Evolutionary conservation across 2,329 filamentous ascomycete genomes (phyloP).

Genomic region (Fusarium scirpi): DNA sequence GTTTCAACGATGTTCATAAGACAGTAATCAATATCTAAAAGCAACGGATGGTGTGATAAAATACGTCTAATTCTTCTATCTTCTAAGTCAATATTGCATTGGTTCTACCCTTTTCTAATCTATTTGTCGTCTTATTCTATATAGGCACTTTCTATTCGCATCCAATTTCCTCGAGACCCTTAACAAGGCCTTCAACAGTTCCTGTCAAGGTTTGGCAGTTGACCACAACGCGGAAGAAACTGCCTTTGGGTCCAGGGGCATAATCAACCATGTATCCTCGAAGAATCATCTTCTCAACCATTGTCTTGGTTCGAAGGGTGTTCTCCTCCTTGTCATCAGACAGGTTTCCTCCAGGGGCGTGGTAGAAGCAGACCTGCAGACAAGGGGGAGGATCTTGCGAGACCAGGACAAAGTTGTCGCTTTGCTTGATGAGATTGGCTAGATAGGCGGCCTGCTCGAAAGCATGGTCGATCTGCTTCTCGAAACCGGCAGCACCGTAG

Average conservation of each 20-base stretch:
- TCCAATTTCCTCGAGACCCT: conserved; percentile 64
- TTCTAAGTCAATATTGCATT: background rate
- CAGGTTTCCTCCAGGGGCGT: conserved; percentile 68
- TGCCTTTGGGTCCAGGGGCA: conserved; percentile 66
- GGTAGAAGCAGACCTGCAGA: conserved; percentile 96
- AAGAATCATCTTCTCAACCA: conserved; percentile 61
- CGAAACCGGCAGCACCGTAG: conserved; percentile 83
- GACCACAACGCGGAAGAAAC: conserved; percentile 70
- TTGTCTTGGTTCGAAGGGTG: conserved; percentile 61
- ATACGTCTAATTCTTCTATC: background rate
- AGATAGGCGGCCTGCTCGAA: conserved; percentile 79
- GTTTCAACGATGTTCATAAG: background rate
- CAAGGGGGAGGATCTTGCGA: conserved; percentile 84
- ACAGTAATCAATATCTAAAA: background rate
- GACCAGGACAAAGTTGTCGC: conserved; percentile 75
- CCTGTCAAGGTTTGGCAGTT: conserved; percentile 66
- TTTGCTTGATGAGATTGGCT: conserved; percentile 66
- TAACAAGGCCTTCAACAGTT: conserved; percentile 66
- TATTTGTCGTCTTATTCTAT: background rate
- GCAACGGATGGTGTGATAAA: background rate
- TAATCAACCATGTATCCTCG: conserved; percentile 72
- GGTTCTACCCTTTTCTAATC: background rate
- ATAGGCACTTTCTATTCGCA: conserved; percentile 23
- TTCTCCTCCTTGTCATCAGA: conserved; percentile 58
- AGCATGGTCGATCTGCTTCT: conserved; percentile 74